A percentile compares a stretch with the other conserved stretches of the same genome.
phyloP scores from a whole-genome alignment of 495 filamentous ascomycete genomes.

The Talaromyces stipitatus region DNA sequence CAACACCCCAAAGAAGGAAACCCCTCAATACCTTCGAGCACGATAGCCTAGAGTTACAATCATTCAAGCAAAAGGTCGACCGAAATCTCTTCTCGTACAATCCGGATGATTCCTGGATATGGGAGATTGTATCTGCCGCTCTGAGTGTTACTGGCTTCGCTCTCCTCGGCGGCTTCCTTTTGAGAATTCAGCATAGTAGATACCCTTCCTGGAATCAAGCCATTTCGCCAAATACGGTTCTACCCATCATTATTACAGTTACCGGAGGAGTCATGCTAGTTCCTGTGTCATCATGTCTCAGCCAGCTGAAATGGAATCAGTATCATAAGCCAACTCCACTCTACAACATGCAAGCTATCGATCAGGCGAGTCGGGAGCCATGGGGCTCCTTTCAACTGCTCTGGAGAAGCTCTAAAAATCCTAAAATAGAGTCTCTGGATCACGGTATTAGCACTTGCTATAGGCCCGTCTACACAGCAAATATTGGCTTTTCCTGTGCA shows the following conservation, averaged over 20 bases:
- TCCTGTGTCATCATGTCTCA: no score
- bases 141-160: background rate
- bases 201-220: slow-evolving; percentile 8
- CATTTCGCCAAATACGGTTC: slow-evolving; percentile 6
- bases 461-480: no score
- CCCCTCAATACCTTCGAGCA: background rate
- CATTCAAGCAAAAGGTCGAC: background rate
- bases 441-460: no score
- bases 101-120: slow-evolving; percentile 4
- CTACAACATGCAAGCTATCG: no score
- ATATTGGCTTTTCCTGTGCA: no score
- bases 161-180: slow-evolving; percentile 5
- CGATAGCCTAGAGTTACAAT: background rate
- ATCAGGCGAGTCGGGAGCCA: no score
- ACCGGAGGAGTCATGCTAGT: background rate
- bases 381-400: no score
- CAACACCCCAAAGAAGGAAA: no score
- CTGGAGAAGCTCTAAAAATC: no score
- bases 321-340: no score
- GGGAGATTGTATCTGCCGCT: slow-evolving; percentile 1
- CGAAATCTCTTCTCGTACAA: background rate
- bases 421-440: no score
- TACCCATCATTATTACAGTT: slow-evolving; percentile 6
- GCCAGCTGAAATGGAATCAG: no score
- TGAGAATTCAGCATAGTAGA: background rate